phyloP scores from a whole-genome alignment of 2,329 filamentous ascomycete species.

The Blastomyces percursus region DNA sequence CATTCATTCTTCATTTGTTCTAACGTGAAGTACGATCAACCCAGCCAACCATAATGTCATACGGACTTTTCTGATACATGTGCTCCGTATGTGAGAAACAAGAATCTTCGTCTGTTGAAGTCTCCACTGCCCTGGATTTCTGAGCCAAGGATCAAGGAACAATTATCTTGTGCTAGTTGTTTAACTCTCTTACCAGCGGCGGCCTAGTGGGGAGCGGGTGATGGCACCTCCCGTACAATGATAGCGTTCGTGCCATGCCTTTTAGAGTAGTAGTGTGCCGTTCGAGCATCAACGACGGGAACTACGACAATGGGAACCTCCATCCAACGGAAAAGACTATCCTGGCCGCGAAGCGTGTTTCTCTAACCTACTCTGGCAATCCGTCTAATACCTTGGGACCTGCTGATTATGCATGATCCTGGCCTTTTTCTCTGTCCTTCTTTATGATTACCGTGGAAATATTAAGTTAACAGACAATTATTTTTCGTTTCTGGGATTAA shows the following conservation, averaged over 20 bases:
- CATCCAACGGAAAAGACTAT: not conserved
- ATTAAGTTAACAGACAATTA: not conserved
- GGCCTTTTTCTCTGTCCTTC: not conserved
- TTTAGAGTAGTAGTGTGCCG: not conserved
- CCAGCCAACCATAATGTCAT: not conserved
- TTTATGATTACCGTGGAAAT: not conserved
- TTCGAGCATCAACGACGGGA: not conserved
- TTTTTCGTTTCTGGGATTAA: not conserved
- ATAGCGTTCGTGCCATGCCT: not conserved
- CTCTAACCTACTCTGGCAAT: not conserved
- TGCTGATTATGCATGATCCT: not conserved
- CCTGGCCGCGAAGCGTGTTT: not conserved
- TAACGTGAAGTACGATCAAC: not conserved
- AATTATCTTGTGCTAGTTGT: not conserved
- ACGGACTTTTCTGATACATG: not conserved
- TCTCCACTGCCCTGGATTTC: not conserved
- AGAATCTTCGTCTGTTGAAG: not conserved
- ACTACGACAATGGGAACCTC: not conserved
- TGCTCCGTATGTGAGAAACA: not conserved
- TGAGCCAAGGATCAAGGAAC: not conserved
- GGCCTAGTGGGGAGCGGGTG: conserved; percentile 3
- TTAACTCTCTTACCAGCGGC: not conserved
- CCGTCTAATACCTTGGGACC: not conserved
- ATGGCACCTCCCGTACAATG: not conserved
- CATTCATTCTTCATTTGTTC: too few relatives aligned